Percentiles rank a stretch among this genome's conserved stretches.
Conservation (phyloP, 495 filamentous ascomycete genomes). For the Aspergillus funiculosus region DNA sequence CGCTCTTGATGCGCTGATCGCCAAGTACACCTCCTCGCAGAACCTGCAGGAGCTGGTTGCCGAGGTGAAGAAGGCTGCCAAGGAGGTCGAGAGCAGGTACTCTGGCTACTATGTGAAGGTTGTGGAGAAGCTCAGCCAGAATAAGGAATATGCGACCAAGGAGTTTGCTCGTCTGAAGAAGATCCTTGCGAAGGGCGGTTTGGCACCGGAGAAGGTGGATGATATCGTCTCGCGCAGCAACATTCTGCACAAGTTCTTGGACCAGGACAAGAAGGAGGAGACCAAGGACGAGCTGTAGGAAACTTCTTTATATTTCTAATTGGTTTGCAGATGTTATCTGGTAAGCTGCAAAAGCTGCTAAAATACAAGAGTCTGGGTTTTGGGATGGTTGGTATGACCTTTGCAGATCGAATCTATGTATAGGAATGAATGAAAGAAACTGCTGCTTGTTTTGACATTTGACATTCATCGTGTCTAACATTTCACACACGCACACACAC, state of each 20-base stretch:
- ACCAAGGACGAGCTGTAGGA: conserved; percentile 71
- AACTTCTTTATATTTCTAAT: not conserved
- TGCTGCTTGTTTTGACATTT: too few species aligned
- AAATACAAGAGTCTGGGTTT: too few species aligned
- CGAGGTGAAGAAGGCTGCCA: conserved; percentile 65
- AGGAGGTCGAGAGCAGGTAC: conserved; percentile 68
- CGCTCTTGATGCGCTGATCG: conserved; percentile 65
- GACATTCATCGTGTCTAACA: too few species aligned
- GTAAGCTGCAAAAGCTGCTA: not conserved
- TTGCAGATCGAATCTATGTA: too few species aligned
- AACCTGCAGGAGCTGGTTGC: conserved; percentile 53
- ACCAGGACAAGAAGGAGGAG: conserved; percentile 30
- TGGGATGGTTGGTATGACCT: too few species aligned
- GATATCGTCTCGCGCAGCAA: conserved; percentile 84
- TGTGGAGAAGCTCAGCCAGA: conserved; percentile 72
- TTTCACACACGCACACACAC: too few species aligned
- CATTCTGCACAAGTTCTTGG: conserved; percentile 73
- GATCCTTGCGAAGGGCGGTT: conserved; percentile 76
- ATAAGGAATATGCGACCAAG: conserved; percentile 73
- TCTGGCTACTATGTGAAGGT: conserved; percentile 93
- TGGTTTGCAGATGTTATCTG: not conserved
- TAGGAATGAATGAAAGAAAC: conserved; percentile 3
- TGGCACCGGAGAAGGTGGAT: conserved; percentile 81
- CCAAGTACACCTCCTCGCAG: conserved; percentile 51
- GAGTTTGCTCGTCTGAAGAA: conserved; percentile 75